These are phyloP conservation scores for Paragyromitra xinjiangensis DNA, from an alignment of 495 filamentous ascomycete genomes.

Conservation along the genomic window DNA sequence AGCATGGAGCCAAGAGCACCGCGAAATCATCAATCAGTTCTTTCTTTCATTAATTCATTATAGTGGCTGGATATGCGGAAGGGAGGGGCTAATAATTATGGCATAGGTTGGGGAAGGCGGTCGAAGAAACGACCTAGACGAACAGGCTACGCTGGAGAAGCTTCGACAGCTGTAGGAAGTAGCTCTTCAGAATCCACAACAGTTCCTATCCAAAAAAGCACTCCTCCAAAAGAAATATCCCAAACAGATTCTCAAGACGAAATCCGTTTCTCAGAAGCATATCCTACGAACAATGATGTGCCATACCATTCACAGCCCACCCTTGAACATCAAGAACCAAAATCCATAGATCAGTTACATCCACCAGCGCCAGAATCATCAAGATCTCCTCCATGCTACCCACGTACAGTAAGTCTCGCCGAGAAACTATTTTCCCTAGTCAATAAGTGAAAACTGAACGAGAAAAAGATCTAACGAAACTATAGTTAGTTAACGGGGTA, in stretches of 20 bases:
- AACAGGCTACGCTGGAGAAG: slow-evolving; percentile 23
- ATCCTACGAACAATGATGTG: slow-evolving; percentile 11
- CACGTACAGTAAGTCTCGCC: slow-evolving; percentile 38
- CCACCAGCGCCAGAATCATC: not conserved
- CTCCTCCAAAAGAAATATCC: slow-evolving; percentile 6
- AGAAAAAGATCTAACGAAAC: slow-evolving; percentile 8
- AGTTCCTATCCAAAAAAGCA: not conserved
- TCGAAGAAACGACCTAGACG: slow-evolving; percentile 53
- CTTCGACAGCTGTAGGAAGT: slow-evolving; percentile 16
- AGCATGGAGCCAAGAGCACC: not conserved
- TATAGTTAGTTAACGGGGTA: slow-evolving; percentile 45
- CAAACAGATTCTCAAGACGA: not conserved
- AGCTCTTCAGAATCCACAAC: slow-evolving; percentile 16
- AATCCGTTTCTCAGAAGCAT: not conserved
- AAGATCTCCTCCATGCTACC: slow-evolving; percentile 12
- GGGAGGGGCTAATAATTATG: slow-evolving; percentile 32
- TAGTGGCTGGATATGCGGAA: not conserved
- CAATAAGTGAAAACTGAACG: not conserved
- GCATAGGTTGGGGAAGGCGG: slow-evolving; percentile 50
- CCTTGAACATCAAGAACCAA: not conserved
- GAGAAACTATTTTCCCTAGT: not conserved
- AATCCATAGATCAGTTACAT: slow-evolving; percentile 3
- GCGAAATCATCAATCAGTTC: no score
- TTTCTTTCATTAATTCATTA: not conserved
- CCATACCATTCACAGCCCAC: slow-evolving; percentile 2